Conservation (phyloP, 2,329 filamentous ascomycete genomes). For the Aspergillus vadensis region DNA sequence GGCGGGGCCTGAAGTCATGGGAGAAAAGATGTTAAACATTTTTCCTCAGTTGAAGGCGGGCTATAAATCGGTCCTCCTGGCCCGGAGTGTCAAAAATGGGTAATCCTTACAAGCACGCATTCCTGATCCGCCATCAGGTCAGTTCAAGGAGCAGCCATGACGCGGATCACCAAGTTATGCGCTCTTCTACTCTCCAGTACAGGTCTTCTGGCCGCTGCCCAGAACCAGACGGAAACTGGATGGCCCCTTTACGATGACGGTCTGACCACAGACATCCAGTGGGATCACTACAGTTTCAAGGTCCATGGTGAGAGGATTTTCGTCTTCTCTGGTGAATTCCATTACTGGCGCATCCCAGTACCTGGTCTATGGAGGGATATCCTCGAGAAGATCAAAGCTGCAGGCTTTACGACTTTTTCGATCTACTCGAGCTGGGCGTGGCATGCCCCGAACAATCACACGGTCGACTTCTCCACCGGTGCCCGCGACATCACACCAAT, state of each 20-base stretch:
- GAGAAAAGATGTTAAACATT: background rate
- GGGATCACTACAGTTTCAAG: slow-evolving; percentile 58
- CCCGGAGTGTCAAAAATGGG: background rate
- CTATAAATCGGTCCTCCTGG: background rate
- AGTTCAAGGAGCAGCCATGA: slow-evolving; percentile 13
- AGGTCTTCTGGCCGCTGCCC: slow-evolving; percentile 16
- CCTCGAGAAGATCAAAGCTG: slow-evolving; percentile 56
- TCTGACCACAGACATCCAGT: slow-evolving; percentile 50
- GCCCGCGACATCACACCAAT: slow-evolving; percentile 57
- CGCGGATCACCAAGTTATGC: slow-evolving; percentile 12
- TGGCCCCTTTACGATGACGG: slow-evolving; percentile 55
- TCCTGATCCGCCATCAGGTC: background rate
- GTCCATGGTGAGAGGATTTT: slow-evolving; percentile 55
- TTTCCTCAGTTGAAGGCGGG: background rate
- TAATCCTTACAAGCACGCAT: background rate
- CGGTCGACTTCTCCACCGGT: slow-evolving; percentile 55
- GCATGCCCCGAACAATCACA: slow-evolving; percentile 48
- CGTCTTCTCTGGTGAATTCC: slow-evolving; percentile 57
- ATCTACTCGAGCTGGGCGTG: slow-evolving; percentile 55
- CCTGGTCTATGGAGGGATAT: slow-evolving; percentile 54
- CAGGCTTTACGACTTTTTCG: slow-evolving; percentile 52
- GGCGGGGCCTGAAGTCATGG: background rate
- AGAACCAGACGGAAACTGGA: slow-evolving; percentile 24
- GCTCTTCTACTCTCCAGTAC: slow-evolving; percentile 15
- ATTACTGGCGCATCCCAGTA: slow-evolving; percentile 56